phyloP scores from a whole-genome alignment of 2,329 filamentous ascomycete species.

The Stachybotrys elegans region DNA sequence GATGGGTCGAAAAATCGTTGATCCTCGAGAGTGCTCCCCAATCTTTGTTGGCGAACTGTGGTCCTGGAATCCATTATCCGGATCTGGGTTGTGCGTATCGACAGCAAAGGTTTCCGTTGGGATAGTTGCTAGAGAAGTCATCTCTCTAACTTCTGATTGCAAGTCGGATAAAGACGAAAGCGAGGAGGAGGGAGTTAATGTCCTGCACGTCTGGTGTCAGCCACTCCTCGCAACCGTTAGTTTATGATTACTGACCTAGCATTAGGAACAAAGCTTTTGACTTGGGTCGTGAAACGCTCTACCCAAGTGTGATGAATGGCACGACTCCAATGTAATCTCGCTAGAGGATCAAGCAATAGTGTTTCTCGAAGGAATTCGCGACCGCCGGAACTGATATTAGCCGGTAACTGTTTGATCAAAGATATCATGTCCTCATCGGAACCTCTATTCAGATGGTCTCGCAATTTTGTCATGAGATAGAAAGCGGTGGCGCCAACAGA shows the following conservation, averaged over 20 bases:
- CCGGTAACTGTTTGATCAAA: not conserved
- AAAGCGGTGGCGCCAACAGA: constrained; percentile 14
- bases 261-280: not conserved
- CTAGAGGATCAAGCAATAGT: not conserved
- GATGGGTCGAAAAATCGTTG: not conserved
- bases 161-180: not conserved
- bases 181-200: not conserved
- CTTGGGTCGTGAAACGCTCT: not conserved
- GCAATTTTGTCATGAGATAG: constrained; percentile 7
- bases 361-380: not conserved
- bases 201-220: not conserved
- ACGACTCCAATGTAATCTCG: not conserved
- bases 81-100: not conserved
- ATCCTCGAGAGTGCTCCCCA: not conserved
- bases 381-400: not conserved
- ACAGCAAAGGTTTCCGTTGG: not conserved
- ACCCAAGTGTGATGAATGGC: not conserved
- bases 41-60: not conserved
- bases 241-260: not conserved
- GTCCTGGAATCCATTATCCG: no score
- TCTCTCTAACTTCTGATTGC: not conserved
- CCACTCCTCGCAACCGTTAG: not conserved
- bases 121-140: not conserved
- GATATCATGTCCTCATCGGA: not conserved
- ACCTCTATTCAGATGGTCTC: not conserved